Evolutionary conservation across 805 yeast genomes (phyloP).

Genomic region (Isabelozyma pseudorhagii): DNA sequence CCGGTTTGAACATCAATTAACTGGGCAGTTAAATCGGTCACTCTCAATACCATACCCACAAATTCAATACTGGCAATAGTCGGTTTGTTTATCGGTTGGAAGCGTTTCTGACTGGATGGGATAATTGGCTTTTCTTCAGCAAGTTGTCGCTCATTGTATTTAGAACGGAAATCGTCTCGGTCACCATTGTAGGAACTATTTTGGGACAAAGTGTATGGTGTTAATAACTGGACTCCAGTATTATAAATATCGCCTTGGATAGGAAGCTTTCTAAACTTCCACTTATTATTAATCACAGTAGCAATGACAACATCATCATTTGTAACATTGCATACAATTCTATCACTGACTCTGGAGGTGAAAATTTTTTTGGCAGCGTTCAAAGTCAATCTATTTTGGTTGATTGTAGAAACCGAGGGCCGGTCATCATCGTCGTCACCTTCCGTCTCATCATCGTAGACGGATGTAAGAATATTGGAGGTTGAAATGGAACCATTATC

Average conservation of each 20-base stretch:
- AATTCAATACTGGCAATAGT: constrained; percentile 58
- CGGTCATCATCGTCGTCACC: neutral
- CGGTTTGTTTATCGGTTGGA: constrained; percentile 21
- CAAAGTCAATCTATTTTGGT: constrained; percentile 17
- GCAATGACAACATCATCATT: constrained; percentile 57
- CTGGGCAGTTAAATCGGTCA: constrained; percentile 55
- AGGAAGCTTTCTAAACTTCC: constrained; percentile 55
- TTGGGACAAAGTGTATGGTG: constrained; percentile 6
- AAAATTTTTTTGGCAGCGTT: constrained; percentile 52
- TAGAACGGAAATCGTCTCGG: constrained; percentile 11
- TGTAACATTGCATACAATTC: constrained; percentile 54
- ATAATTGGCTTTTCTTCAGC: neutral
- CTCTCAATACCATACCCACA: constrained; percentile 71
- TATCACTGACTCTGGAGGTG: constrained; percentile 74
- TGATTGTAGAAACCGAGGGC: neutral
- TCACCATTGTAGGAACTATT: constrained; percentile 7
- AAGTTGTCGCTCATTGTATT: neutral
- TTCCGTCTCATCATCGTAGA: constrained; percentile 9
- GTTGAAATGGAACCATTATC: constrained; percentile 41
- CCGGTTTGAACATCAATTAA: constrained; percentile 79
- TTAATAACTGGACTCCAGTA: constrained; percentile 12
- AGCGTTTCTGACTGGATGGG: neutral
- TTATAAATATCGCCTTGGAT: constrained; percentile 48
- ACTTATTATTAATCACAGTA: constrained; percentile 60
- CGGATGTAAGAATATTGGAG: constrained; percentile 19